These are phyloP conservation scores for Chlamydomonas reinhardtii DNA, from an alignment of 163 green algal genomes.

Conservation along the genomic window DNA sequence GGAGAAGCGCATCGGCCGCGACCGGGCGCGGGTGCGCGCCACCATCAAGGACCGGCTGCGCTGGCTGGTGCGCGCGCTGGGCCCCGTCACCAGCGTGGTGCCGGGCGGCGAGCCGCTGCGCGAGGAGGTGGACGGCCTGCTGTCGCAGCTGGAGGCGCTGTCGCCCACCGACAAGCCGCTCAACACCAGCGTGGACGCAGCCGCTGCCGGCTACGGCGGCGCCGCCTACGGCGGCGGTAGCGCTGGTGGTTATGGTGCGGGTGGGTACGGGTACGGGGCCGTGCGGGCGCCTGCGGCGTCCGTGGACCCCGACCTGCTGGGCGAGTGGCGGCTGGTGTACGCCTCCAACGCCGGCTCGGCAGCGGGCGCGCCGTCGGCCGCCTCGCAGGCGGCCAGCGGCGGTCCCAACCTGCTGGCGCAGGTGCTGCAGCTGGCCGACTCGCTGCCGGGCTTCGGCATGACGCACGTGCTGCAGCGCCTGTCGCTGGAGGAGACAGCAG, in stretches of 20 bases:
- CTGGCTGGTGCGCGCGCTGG: constrained; percentile 43
- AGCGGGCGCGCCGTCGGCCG: not conserved
- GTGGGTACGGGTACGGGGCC: not conserved
- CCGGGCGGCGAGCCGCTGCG: constrained; percentile 54
- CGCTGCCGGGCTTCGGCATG: constrained; percentile 54
- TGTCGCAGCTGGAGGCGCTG: constrained; percentile 51
- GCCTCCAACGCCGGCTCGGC: constrained; percentile 28
- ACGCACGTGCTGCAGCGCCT: constrained; percentile 48
- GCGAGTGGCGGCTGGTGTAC: constrained; percentile 53
- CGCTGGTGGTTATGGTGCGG: no score
- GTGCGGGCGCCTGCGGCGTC: no score
- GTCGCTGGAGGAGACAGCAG: not conserved
- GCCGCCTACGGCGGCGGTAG: no score
- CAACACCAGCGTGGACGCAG: constrained; percentile 35
- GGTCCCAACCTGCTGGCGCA: constrained; percentile 48
- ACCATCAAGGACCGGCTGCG: constrained; percentile 56
- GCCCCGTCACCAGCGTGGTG: constrained; percentile 52
- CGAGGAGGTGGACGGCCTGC: constrained; percentile 49
- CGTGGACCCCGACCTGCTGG: constrained; percentile 42
- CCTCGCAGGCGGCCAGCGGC: constrained; percentile 4
- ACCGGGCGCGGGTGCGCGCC: constrained; percentile 6
- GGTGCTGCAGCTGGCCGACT: constrained; percentile 52
- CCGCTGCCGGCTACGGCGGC: not conserved
- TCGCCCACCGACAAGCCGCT: constrained; percentile 48
- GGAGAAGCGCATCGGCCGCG: constrained; percentile 9